A percentile compares a stretch with the other conserved stretches of the same genome.
Evolutionary conservation across 352 stramenopile genomes (phyloP).

Genomic region (Phytophthora foliorum): DNA sequence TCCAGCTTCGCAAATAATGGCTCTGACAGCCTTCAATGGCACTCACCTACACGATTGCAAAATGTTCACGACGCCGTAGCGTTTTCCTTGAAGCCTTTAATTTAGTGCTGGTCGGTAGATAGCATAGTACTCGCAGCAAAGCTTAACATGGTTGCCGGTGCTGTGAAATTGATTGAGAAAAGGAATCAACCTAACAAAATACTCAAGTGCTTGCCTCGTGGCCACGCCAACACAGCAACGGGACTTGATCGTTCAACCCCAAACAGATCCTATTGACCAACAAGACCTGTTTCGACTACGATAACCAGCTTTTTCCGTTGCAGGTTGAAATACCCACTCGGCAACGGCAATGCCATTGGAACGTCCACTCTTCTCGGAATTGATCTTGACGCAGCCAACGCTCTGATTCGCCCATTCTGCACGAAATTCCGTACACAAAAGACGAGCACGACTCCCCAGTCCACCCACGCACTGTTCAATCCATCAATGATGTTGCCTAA

Average conservation of each 20-base stretch:
- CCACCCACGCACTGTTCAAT: neutral
- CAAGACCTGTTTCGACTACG: slow-evolving; percentile 7
- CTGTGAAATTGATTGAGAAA: no score
- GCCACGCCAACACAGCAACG: neutral
- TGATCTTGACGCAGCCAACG: slow-evolving; percentile 16
- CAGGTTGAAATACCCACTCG: neutral
- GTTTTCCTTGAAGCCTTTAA: no score
- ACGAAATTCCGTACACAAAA: slow-evolving; percentile 10
- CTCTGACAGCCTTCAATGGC: no score
- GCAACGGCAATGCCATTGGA: neutral
- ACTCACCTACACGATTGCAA: no score
- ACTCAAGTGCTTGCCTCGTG: no score
- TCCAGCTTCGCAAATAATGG: no score
- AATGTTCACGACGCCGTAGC: no score
- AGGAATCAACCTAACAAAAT: no score
- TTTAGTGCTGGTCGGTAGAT: no score
- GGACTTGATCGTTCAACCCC: neutral
- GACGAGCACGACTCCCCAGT: slow-evolving; percentile 9
- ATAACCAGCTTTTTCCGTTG: slow-evolving; percentile 11
- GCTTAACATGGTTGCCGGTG: no score
- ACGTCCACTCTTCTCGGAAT: neutral
- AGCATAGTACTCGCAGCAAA: no score
- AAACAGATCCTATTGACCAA: neutral
- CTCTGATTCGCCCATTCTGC: neutral
- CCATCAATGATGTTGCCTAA: slow-evolving; percentile 8